Base-by-base conservation (phyloP, 306 rosid species). In the Mimosa bimucronata region DNA sequence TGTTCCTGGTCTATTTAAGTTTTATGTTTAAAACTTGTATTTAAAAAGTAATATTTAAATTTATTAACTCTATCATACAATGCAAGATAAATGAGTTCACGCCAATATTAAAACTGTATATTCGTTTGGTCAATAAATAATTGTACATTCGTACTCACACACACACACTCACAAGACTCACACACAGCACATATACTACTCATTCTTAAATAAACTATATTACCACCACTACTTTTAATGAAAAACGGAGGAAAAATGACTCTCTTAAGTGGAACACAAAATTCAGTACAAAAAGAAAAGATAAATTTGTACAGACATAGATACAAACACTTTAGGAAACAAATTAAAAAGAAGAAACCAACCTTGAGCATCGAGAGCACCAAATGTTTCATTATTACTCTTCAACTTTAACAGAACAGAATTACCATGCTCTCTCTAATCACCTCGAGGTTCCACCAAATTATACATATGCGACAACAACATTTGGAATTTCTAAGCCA, bases 401-500 rank as follows among this genome's bases (percentile, higher is more conserved):
- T 28, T 29, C 28, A 6, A 64, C 69, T 64, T 64, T 64, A 29
- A 64, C 69, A 30, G 23, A 30, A 30, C 21, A 30, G 41, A 64
- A 64, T 29, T 64, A 64, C 42, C 69, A 64, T 29, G 42, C 69
- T 34, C 69, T 64, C 42, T 31, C 68, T 29, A 62, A 30, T 64
- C 23, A 30, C 69, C 42, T 64, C 69, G 69, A 14, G 42, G 76
- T 79, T 74, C 77, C 73, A 13, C 40, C 83, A 77, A 81, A 53
- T 46, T 46, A 19, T 19, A 79, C 69, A 66, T 41, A 46, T 53
- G 85, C 65, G 45, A 74, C 31, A 25, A 23, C 14, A 26, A 26
- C 66, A 80, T 84, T 89, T 87, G 87, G 85, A 83, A 84, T 87
- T 83, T 87, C 89, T 52, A 88, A 85, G 90, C 87, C 71, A 37